Base-by-base conservation (phyloP, 2,329 filamentous ascomycete genomes). In the Amphichorda felina region DNA sequence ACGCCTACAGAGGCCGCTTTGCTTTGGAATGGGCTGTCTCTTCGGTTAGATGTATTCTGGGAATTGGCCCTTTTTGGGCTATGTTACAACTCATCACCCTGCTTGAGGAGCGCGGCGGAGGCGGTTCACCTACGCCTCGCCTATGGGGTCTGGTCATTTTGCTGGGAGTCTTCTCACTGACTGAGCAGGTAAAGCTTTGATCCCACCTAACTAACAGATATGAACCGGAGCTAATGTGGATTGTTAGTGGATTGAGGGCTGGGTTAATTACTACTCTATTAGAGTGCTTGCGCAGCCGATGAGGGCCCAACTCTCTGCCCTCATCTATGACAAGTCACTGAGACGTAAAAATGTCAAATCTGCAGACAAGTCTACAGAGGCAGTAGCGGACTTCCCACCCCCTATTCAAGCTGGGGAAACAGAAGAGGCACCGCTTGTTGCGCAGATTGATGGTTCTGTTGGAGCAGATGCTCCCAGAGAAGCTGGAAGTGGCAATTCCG, bases 291-390 rank as follows among this genome's bases (percentile, higher is more conserved):
- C 68, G 31, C 64, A 85, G 17, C 79, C 81, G 0, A 61, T 88
- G 13, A 74, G 80, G 35, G 70, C 75, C 19, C 78, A 87, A 46
- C 59, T 91, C 2, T 75, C 79, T 2, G 70, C 80, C 1, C 64
- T 86, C 7, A 71, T 89, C 13, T 89, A 88, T 45, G 72, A 79
- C 40, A 91, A 91, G 53, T 72, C 81, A 0, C 75, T 87, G 65
- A 70, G 79, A 30, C 71, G 79, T 33, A 89, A 89, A 51, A 83
- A 88, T 51, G 73, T 83, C 28, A 85, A 86, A 50, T 70, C 73
- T 9, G 64, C 71, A 4, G 63, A 42, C 22, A 42, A 40, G 17
- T 8, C 49, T 8, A 50, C 57, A 26, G 41, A 44, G 9, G n/a
- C n/a, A n/a, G n/a, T n/a, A n/a, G n/a, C n/a, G n/a, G n/a, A n/a